Conservation (phyloP, 768 basidiomycete species). For the Leccinum olivaceopallidum region DNA sequence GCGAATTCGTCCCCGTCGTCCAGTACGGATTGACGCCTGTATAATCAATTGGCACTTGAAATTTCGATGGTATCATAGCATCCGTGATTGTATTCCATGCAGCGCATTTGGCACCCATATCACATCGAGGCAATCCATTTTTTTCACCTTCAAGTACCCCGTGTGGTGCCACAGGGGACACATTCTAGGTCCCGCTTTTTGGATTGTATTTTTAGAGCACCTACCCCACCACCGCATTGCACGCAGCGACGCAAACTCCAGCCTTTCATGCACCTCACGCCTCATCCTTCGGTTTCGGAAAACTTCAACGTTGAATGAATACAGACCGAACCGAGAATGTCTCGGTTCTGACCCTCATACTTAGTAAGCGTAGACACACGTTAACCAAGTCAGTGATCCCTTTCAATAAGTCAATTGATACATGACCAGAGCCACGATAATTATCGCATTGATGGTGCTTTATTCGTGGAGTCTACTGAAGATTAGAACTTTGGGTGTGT, state of each 20-base stretch:
- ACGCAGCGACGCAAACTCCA: background rate
- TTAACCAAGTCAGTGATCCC: background rate
- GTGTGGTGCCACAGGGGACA: background rate
- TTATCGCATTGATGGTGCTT: background rate
- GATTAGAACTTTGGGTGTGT: background rate
- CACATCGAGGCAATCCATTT: background rate
- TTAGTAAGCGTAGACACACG: constrained; percentile 38
- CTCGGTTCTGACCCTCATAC: constrained; percentile 52
- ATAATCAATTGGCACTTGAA: background rate
- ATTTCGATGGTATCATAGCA: constrained; percentile 1
- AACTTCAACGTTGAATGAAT: background rate
- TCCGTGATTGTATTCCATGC: constrained; percentile 7
- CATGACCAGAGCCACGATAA: background rate
- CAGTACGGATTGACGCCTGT: background rate
- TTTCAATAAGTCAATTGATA: background rate
- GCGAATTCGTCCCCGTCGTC: background rate
- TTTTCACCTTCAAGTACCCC: background rate
- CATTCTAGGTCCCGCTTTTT: background rate
- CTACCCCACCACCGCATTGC: background rate
- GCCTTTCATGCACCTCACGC: background rate
- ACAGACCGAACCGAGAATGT: constrained; percentile 49
- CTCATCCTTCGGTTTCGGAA: background rate
- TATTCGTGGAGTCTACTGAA: background rate
- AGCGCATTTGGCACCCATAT: background rate
- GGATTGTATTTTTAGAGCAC: background rate